Conservation (phyloP, 805 yeast genomes). For the Metschnikowia amazonensis region DNA sequence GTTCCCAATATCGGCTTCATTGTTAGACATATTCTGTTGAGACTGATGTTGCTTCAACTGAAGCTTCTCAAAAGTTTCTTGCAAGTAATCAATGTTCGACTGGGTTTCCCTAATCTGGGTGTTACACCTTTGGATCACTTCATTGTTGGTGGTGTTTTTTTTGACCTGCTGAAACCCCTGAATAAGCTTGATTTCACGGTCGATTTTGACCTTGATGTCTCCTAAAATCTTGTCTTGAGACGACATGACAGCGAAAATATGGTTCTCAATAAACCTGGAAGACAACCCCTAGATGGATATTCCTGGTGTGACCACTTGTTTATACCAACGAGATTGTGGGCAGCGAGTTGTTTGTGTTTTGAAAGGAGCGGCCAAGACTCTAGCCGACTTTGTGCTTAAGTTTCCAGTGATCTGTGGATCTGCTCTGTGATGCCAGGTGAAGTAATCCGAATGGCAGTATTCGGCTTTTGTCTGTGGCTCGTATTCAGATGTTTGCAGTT, state of each 20-base stretch:
- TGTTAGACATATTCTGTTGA: constrained; percentile 8
- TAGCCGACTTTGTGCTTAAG: background rate
- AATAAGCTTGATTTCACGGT: constrained; percentile 81
- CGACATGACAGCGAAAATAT: constrained; percentile 9
- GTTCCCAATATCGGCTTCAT: constrained; percentile 6
- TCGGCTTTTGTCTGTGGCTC: background rate
- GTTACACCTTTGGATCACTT: constrained; percentile 87
- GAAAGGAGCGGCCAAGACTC: background rate
- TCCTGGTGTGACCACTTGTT: background rate
- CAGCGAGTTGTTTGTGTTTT: constrained; percentile 3
- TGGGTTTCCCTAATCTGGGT: constrained; percentile 88
- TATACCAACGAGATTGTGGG: background rate
- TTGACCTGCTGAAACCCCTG: constrained; percentile 81
- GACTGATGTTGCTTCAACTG: constrained; percentile 28
- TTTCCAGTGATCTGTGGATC: background rate
- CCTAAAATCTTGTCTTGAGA: constrained; percentile 35
- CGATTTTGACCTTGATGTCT: constrained; percentile 82
- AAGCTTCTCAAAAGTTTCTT: constrained; percentile 67
- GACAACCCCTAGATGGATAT: background rate
- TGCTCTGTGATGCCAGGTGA: background rate
- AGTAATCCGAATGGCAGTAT: background rate
- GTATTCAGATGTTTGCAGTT: background rate
- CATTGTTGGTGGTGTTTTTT: constrained; percentile 71
- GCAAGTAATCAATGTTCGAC: constrained; percentile 83
- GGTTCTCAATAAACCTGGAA: background rate